Evolutionary conservation across 257 asterid species (phyloP).

Genomic region (Solanum paucissectum): DNA sequence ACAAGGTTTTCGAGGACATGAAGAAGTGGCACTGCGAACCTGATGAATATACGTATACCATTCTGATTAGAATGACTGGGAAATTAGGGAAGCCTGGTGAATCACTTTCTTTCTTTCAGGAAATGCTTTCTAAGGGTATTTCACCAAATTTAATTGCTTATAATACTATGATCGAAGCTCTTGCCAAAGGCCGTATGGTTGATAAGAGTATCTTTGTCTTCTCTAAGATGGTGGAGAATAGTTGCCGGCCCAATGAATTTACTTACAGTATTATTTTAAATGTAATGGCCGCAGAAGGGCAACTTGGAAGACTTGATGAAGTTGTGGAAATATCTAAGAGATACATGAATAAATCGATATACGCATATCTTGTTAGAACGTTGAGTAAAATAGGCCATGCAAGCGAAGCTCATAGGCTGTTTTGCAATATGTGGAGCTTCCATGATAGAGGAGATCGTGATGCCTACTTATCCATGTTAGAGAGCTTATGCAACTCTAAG

Average conservation of each 20-base stretch:
- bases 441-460: constrained; percentile 83
- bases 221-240: constrained; percentile 74
- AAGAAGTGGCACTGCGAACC: constrained; percentile 67
- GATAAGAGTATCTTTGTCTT: constrained; percentile 56
- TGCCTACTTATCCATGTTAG: constrained; percentile 75
- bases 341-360: constrained; percentile 80
- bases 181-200: constrained; percentile 50
- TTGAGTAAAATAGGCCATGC: constrained; percentile 77
- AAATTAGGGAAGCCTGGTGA: constrained; percentile 55
- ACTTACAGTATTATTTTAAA: constrained; percentile 65
- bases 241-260: constrained; percentile 86
- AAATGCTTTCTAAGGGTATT: constrained; percentile 68
- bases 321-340: constrained; percentile 58
- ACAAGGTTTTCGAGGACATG: constrained; percentile 69
- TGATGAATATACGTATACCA: constrained; percentile 80
- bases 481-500: constrained; percentile 68
- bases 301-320: constrained; percentile 80
- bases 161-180: constrained; percentile 77
- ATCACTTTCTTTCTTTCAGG: constrained; percentile 56
- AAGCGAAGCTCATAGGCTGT: constrained; percentile 82
- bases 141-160: constrained; percentile 70
- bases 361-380: constrained; percentile 65
- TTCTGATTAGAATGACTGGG: constrained; percentile 71
- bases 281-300: constrained; percentile 57
- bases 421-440: constrained; percentile 88